phyloP scores from a whole-genome alignment of 768 basidiomycete genomes.

The Boletus reticulatus region DNA sequence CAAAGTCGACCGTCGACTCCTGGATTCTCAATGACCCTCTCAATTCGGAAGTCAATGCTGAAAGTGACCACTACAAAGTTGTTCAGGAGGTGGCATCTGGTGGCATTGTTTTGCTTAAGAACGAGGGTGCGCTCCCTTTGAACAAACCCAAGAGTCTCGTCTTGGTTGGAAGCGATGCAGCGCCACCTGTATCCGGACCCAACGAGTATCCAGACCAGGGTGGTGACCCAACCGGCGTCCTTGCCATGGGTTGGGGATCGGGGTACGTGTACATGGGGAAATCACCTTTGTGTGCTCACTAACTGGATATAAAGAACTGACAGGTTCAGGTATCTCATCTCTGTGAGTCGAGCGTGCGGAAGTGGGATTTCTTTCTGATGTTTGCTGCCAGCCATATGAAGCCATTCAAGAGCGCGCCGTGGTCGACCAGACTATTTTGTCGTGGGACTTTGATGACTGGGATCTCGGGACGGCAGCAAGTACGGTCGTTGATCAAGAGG shows the following conservation, averaged over 20 bases:
- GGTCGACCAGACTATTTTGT: constrained; percentile 61
- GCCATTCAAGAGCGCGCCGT: constrained; percentile 75
- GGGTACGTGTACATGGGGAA: constrained; percentile 39
- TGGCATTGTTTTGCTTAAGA: constrained; percentile 70
- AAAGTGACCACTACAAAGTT: constrained; percentile 49
- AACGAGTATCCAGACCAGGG: constrained; percentile 67
- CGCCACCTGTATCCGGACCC: constrained; percentile 62
- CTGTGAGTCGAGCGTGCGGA: constrained; percentile 40
- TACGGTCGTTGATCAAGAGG: constrained; percentile 49
- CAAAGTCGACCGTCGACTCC: constrained; percentile 24
- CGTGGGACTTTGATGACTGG: constrained; percentile 71
- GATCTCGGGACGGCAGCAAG: constrained; percentile 51
- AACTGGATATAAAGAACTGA: constrained; percentile 44
- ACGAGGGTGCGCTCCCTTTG: constrained; percentile 57
- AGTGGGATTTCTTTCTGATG: not conserved
- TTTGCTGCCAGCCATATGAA: constrained; percentile 57
- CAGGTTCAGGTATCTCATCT: constrained; percentile 75
- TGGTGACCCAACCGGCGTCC: constrained; percentile 58
- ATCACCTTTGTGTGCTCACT: not conserved
- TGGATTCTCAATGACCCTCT: constrained; percentile 29
- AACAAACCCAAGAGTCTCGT: constrained; percentile 56
- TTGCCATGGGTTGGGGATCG: constrained; percentile 94
- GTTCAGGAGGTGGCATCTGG: constrained; percentile 63
- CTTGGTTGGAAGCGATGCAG: constrained; percentile 63
- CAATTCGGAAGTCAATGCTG: constrained; percentile 52